phyloP scores from a whole-genome alignment of 192 early-diverging fungal species.

The Pecoramyces ruminantium region DNA sequence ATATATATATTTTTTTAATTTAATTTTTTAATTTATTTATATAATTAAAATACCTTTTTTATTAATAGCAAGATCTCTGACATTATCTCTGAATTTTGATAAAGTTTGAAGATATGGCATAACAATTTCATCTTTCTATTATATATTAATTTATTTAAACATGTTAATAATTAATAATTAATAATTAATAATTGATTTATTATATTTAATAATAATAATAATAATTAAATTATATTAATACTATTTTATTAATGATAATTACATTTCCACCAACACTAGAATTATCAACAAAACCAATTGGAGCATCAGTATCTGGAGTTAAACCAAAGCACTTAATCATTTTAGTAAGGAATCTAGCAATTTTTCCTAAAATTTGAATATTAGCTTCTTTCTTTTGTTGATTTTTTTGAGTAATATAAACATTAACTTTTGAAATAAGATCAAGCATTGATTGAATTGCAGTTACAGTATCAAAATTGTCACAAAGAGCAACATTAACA shows the following conservation, averaged over 20 bases:
- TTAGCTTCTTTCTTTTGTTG: slow-evolving; percentile 35
- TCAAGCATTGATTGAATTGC: slow-evolving; percentile 68
- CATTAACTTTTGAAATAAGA: slow-evolving; percentile 60
- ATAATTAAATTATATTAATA: too few species aligned
- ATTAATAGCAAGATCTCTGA: slow-evolving; percentile 55
- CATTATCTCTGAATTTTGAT: slow-evolving; percentile 73
- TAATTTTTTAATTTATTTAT: too few species aligned
- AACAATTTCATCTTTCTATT: slow-evolving; percentile 34
- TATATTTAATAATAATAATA: too few species aligned
- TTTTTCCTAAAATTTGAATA: slow-evolving; percentile 51
- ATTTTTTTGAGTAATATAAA: slow-evolving; percentile 42
- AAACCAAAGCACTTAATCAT: slow-evolving; percentile 79
- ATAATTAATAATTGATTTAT: too few species aligned
- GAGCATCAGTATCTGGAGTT: slow-evolving; percentile 29
- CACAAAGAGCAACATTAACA: slow-evolving; percentile 74
- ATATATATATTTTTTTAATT: too few species aligned
- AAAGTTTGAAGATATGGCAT: slow-evolving; percentile 67
- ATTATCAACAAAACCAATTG: slow-evolving; percentile 48
- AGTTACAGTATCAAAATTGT: slow-evolving; percentile 76
- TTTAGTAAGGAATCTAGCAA: slow-evolving; percentile 62
- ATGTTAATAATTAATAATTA: too few species aligned
- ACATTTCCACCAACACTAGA: slow-evolving; percentile 11
- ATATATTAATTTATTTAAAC: too few species aligned
- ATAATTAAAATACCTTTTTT: slow-evolving; percentile 16
- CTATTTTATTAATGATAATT: slow-evolving; percentile 3